phyloP scores from a whole-genome alignment of 495 filamentous ascomycete species.

The Penicillium antarcticum region DNA sequence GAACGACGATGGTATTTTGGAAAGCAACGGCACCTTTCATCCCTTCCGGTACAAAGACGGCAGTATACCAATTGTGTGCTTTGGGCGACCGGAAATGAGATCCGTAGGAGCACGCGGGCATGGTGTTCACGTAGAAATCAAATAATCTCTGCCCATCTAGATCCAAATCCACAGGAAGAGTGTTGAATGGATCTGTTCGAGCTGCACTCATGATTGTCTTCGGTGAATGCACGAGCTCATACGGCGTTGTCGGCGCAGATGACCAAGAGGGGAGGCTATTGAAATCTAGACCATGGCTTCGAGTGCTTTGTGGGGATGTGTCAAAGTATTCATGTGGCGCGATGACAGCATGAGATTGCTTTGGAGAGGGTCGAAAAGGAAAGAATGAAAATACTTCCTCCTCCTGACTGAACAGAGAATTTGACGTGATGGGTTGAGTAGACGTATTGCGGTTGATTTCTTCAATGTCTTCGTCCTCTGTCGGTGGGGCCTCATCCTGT shows the following conservation, averaged over 20 bases:
- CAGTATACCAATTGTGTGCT: conserved; percentile 39
- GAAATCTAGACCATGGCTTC: conserved; percentile 11
- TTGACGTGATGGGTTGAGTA: neutral
- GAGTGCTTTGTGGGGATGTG: conserved; percentile 1
- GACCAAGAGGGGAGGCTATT: conserved; percentile 14
- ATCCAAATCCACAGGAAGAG: conserved; percentile 29
- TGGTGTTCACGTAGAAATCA: conserved; percentile 40
- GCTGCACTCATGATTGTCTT: conserved; percentile 34
- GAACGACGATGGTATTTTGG: conserved; percentile 36
- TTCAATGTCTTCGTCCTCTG: conserved; percentile 4
- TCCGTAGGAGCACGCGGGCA: conserved; percentile 39
- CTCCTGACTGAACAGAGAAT: neutral
- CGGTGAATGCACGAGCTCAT: conserved; percentile 24
- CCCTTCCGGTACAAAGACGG: conserved; percentile 34
- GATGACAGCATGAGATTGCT: neutral
- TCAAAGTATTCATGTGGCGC: neutral
- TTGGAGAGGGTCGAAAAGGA: conserved; percentile 2
- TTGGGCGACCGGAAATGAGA: conserved; percentile 29
- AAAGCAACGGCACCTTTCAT: conserved; percentile 40
- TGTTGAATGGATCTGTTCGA: conserved; percentile 37
- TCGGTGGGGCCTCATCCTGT: neutral
- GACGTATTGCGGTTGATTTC: neutral
- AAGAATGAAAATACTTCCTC: neutral
- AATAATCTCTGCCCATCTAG: conserved; percentile 30
- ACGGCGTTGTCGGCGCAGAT: conserved; percentile 12